Conservation (phyloP, 2,329 filamentous ascomycete genomes). For the Trichoderma polysporum region DNA sequence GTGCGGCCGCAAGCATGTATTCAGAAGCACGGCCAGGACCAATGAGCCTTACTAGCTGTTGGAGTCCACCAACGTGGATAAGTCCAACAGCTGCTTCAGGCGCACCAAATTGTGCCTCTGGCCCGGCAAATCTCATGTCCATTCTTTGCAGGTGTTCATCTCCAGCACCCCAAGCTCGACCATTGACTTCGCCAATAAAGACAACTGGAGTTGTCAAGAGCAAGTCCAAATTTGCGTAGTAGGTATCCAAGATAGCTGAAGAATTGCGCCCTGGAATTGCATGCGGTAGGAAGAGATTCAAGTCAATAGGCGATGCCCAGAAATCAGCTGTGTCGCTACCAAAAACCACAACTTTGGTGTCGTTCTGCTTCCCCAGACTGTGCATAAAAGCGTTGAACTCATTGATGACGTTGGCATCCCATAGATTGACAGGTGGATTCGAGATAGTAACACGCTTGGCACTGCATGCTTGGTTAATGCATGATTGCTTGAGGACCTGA, state of each 20-base stretch:
- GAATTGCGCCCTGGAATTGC: background rate
- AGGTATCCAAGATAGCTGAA: background rate
- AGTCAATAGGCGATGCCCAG: background rate
- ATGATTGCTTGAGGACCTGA: background rate
- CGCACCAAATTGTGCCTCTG: background rate
- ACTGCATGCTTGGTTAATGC: background rate
- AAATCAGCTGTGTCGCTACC: background rate
- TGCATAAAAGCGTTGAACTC: background rate
- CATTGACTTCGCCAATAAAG: background rate
- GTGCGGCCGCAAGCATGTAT: background rate
- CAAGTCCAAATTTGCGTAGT: background rate
- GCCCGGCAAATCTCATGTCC: background rate
- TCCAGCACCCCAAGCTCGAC: background rate
- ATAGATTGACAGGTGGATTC: background rate
- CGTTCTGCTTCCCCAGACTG: background rate
- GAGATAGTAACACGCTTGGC: background rate
- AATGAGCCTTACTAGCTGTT: background rate
- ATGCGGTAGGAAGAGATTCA: background rate
- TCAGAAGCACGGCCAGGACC: conserved; percentile 3
- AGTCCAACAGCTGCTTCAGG: background rate
- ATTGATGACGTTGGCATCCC: background rate
- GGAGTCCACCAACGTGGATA: background rate
- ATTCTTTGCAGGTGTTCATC: background rate
- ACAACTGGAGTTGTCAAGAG: background rate
- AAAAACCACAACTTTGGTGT: background rate